A percentile compares a stretch with the other conserved stretches of the same genome.
phyloP scores from a whole-genome alignment of 805 yeast species.

The Torulaspora gathmanii region DNA sequence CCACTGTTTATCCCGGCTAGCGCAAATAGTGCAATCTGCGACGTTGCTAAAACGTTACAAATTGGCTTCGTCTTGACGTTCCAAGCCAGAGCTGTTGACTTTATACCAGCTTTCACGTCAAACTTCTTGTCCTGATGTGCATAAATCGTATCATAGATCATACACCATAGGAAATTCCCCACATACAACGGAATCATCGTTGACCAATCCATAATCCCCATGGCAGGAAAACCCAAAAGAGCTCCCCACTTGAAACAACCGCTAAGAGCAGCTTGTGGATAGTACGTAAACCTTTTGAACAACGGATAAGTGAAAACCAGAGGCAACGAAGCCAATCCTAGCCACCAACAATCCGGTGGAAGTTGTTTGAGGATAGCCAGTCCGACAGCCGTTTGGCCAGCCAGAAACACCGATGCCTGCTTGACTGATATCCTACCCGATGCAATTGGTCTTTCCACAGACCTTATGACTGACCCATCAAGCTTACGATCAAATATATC shows the following conservation, averaged over 20 bases:
- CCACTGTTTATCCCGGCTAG: conserved; percentile 71
- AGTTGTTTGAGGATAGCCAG: conserved; percentile 63
- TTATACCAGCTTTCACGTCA: conserved; percentile 86
- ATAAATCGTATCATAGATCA: conserved; percentile 92
- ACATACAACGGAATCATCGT: conserved; percentile 75
- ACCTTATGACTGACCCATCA: conserved; percentile 82
- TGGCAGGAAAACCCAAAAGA: conserved; percentile 89
- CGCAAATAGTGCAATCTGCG: conserved; percentile 61
- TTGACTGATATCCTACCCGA: conserved; percentile 69
- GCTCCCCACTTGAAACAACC: conserved; percentile 94
- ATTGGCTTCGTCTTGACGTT: conserved; percentile 71
- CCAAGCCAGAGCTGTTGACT: conserved; percentile 95
- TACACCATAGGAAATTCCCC: conserved; percentile 84
- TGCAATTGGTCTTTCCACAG: conserved; percentile 89
- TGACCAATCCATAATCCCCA: conserved; percentile 74
- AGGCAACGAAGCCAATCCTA: conserved; percentile 77
- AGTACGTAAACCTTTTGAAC: conserved; percentile 90
- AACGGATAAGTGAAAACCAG: conserved; percentile 85
- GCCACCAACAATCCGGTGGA: conserved; percentile 74
- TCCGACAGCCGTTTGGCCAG: conserved; percentile 71
- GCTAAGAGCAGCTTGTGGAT: conserved; percentile 82
- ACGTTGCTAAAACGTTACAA: conserved; percentile 55
- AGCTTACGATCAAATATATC: conserved; percentile 80
- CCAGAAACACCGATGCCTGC: conserved; percentile 67
- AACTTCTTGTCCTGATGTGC: conserved; percentile 95